Evolutionary conservation across 164 flowering plant genomes (phyloP), one percentile per base, ranked within the genome.

Genomic region (Berberis vulgaris): DNA sequence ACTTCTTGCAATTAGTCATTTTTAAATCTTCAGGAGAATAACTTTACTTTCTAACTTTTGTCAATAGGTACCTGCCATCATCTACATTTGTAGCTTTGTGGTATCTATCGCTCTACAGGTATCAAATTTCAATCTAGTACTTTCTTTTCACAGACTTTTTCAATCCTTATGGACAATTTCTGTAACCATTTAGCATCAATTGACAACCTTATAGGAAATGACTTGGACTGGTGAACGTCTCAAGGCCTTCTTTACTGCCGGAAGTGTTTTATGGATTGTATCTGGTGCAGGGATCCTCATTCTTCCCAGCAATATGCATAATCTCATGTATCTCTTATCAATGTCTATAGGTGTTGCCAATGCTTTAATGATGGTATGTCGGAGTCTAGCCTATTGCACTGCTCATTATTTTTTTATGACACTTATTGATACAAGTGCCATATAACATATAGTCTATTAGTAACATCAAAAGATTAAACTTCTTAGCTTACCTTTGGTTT

Each of bases 81-180:
- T 94, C 81, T 94, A 83, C 64, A 75, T 90, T 49, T 78, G 79
- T 86, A 90, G 98, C 82, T 90, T 90, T 75, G 72, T 84, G 11
- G 83, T 84, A 58, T 94, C 98, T 49, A 67, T 90, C 61, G 57
- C 76, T 60, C 78, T 94, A 62, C 98, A 90, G 98, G 98, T 94
- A 1, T 41, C n/a, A 45, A 39, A 44, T 67, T 26, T 54, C 43
- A 60, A 64, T 41, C 41, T 8, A 52, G 4, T 52, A 12, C 54
- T 52, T 1, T 8, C 49, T 46, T 46, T 46, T 46, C 49, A 46
- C 26, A 26, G 26, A 26, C 26, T 26, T 26, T 26, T 0, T 42
- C 12, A 26, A 26, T 26, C 26, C 26, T 26, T 26, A 26, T 26
- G 26, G 26, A 26, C 26, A 26, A 26, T 41, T n/a, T 38, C 13